Conservation (phyloP, 768 basidiomycete genomes). For the Boletales sp. region DNA sequence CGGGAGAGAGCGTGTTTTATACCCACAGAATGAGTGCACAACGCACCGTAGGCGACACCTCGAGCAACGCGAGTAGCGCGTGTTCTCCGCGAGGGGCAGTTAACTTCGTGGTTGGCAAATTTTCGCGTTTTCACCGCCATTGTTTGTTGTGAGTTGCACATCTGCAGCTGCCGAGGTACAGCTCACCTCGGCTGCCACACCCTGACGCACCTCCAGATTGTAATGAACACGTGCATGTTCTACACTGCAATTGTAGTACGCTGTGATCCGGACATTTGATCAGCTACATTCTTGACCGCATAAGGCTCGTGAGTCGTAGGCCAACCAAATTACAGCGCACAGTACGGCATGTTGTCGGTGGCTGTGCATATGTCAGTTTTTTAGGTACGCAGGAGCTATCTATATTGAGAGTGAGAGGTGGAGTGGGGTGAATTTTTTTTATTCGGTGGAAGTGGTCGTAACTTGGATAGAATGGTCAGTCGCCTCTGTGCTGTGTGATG, state of each 20-base stretch:
- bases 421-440: too few species aligned
- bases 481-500: too few species aligned
- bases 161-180: constrained; percentile 15
- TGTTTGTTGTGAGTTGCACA: constrained; percentile 9
- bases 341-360: too few species aligned
- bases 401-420: too few species aligned
- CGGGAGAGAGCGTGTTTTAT: constrained; percentile 22
- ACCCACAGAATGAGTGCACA: constrained; percentile 11
- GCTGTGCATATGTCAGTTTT: too few species aligned
- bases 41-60: constrained; percentile 9
- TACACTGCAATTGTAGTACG: not conserved
- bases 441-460: too few species aligned
- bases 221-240: constrained; percentile 14
- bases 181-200: constrained; percentile 11
- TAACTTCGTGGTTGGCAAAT: constrained; percentile 12
- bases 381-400: too few species aligned
- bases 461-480: too few species aligned
- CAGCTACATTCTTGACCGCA: constrained; percentile 14
- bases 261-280: constrained; percentile 15
- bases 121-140: constrained; percentile 9
- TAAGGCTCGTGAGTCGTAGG: constrained; percentile 4
- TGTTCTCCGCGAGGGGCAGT: constrained; percentile 30
- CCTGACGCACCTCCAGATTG: constrained; percentile 9
- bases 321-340: too few species aligned
- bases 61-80: constrained; percentile 26